Evolutionary conservation across 2,329 filamentous ascomycete genomes (phyloP), one percentile per base, ranked within the genome.

Genomic region (Albifimbria verrucaria): DNA sequence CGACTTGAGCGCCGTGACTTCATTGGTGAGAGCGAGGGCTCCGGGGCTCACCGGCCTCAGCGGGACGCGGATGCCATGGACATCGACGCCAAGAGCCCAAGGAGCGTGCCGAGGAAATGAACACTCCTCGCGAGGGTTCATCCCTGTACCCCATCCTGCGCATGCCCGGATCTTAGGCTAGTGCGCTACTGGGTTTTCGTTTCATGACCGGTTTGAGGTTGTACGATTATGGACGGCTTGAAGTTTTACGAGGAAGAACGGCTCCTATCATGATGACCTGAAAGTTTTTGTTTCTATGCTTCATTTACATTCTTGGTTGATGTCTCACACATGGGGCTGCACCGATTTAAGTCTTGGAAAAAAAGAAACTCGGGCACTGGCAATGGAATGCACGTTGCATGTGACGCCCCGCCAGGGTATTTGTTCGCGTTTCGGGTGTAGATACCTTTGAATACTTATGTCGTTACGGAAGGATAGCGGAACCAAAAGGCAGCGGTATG

Each of bases 1-100:
- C 78, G 83, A 26, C 74, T 87, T n/a, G 74, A 82, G 52, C 75
- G 75, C 28, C 74, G 74, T 59, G 80, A 86, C 51, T 87, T 80
- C 59, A 73, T 76, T 7, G 64, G 71, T 17, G 70, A 70, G 4
- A 64, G 57, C 10, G 55, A 48, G 2, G 54, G 57, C 22, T n/a
- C n/a, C n/a, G n/a, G n/a, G n/a, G 41, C 51, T 7, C 53, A 52
- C 22, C 51, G 55, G 39, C 54, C 55, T 41, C 51, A 54, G 28
- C 57, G 55, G 24, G 59, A 62, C n/a, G 48, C 52, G 7, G 68
- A 72, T 20, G 64, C 65, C 41, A 72, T 72, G 71, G 71, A 73
- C 48, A 54, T 72, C 17, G 71, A 72, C 46, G 51, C 59, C 21
- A 69, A 66, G 60, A 70, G 67, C 48, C 64, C 67, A 9, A 61